These are phyloP conservation scores for Camelina hispida DNA, from an alignment of 345 rosid species.

Conservation along the genomic window DNA sequence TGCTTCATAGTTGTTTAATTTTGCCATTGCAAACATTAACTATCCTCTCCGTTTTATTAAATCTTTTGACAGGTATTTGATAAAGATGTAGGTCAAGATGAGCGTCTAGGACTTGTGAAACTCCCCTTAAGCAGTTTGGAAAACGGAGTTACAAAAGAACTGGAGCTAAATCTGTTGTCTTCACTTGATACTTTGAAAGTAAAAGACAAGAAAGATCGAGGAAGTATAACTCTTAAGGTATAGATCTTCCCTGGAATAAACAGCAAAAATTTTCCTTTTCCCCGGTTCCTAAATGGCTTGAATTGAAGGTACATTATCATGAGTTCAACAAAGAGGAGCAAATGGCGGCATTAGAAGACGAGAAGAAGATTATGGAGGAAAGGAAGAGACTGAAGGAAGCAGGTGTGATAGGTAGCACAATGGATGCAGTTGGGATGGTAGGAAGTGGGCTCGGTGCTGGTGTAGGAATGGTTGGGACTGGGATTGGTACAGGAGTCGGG, in stretches of 20 bases:
- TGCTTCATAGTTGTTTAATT: conserved; percentile 11
- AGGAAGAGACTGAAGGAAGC: conserved; percentile 86
- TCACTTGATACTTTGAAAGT: conserved; percentile 90
- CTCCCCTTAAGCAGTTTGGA: conserved; percentile 66
- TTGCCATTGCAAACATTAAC: conserved; percentile 10
- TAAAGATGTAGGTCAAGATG: conserved; percentile 93
- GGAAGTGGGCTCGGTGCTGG: conserved; percentile 68
- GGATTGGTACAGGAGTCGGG: conserved; percentile 78
- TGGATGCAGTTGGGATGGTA: conserved; percentile 69
- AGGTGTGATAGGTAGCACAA: conserved; percentile 92
- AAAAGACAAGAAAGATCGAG: conserved; percentile 97
- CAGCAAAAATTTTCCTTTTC: not conserved
- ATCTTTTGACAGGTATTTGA: conserved; percentile 73
- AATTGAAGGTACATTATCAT: conserved; percentile 65
- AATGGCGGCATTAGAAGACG: conserved; percentile 78
- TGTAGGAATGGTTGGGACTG: conserved; percentile 76
- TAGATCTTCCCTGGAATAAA: conserved; percentile 23
- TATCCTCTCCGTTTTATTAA: not conserved
- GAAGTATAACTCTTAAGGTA: conserved; percentile 84
- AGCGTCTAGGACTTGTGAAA: conserved; percentile 82
- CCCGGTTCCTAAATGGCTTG: conserved; percentile 33
- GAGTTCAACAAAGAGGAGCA: conserved; percentile 89
- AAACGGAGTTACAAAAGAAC: conserved; percentile 56
- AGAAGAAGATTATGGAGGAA: conserved; percentile 85
- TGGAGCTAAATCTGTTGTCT: conserved; percentile 74